Evolutionary conservation across 164 flowering plant species (phyloP), one percentile per base, ranked within the genome.

Genomic region (Annona squamosa): DNA sequence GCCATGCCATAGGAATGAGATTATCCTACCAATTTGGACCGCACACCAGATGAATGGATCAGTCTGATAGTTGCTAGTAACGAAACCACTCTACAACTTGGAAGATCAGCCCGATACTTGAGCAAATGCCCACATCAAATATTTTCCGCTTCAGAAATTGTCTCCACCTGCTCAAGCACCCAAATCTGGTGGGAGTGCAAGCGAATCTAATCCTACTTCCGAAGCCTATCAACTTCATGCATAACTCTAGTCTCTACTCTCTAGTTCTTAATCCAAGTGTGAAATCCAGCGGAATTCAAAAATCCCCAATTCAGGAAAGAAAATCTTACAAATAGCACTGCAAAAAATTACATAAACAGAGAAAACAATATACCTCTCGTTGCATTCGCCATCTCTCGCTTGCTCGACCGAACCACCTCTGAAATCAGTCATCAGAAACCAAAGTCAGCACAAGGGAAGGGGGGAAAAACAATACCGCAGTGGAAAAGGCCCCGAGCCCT

Each of bases 361-460:
- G 74, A 13, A 62, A 52, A 16, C 48, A 3, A 4, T 67, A 46
- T 80, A 92, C 98, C 96, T 89, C 98, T 85, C 4, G 94, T 91
- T 61, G 94, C 94, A 71, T 81, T 78, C 0, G 86, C 42, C 96
- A 92, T 90, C 70, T 92, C 98, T 79, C 91, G 75, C 79, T 91
- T 92, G 71, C 96, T 90, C 83, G 85, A 83, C 46, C 96, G 85
- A 70, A 92, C 87, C 63, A 88, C 89, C 82, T 92, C 98, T 92
- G 90, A 48, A 70, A 76, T 64, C 61, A 46, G 69, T 26, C 37
- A 64, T 4, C 76, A 5, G 18, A 45, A 0, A 74, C 2, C 77
- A 26, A 12, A 45, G 59, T 57, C 47, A 16, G 63, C 2, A n/a
- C 4, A 19, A 64, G 45, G 46, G 46, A 69, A 45, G 13, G 0